A percentile compares a stretch with the other conserved stretches of the same genome.
Conservation (phyloP, 2,329 filamentous ascomycete species). For the Cladosporium sp. region DNA sequence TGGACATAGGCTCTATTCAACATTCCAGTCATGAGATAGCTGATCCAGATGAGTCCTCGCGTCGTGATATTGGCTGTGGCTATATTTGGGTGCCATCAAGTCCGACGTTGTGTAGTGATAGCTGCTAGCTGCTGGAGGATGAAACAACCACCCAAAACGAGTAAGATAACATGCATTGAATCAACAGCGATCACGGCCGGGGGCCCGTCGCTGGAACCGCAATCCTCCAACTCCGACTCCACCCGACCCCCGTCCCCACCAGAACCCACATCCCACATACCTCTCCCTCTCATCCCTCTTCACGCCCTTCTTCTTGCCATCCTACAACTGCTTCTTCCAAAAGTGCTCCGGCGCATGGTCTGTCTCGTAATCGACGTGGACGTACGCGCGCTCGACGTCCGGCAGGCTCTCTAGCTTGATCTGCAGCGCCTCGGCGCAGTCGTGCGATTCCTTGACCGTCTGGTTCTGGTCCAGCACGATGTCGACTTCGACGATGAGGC, state of each 20-base stretch:
- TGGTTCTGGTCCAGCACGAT: conserved; percentile 81
- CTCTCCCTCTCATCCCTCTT: background rate
- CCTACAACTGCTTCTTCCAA: conserved; percentile 57
- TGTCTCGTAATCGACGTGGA: conserved; percentile 96
- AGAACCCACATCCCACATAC: background rate
- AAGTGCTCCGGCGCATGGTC: conserved; percentile 87
- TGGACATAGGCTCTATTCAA: no score
- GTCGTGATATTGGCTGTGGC: no score
- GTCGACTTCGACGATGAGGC: conserved; percentile 91
- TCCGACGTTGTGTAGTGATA: no score
- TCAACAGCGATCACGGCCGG: no score
- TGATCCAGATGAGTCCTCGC: no score
- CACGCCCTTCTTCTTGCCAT: background rate
- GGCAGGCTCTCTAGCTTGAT: conserved; percentile 88
- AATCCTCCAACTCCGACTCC: background rate
- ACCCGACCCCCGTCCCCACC: background rate
- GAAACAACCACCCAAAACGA: no score
- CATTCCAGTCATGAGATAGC: no score
- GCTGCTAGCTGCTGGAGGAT: no score
- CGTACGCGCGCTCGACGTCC: conserved; percentile 87
- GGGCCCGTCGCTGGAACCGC: background rate
- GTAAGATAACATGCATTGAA: no score
- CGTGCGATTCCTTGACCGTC: conserved; percentile 73
- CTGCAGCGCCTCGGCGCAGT: conserved; percentile 89
- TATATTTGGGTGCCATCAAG: no score